Evolutionary conservation across 306 rosid genomes (phyloP).

Genomic region (Citrullus amarus): DNA sequence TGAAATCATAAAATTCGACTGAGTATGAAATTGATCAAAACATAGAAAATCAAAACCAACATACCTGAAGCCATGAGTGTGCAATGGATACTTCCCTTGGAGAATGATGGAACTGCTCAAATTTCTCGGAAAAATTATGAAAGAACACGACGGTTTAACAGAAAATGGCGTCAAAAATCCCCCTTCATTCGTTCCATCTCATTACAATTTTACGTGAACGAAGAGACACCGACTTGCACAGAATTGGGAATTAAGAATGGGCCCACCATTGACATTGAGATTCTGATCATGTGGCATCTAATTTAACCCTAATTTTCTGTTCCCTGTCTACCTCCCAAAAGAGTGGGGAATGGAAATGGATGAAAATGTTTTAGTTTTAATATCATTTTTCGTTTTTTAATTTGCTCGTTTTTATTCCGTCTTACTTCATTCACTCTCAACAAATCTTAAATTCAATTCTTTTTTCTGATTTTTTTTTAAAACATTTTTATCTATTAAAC

Average conservation of each 20-base stretch:
- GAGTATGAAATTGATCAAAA: neutral
- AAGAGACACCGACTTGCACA: neutral
- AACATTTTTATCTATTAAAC: no score
- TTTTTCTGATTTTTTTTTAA: no score
- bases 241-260: neutral
- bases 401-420: no score
- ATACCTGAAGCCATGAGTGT: constrained; percentile 69
- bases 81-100: neutral
- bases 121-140: constrained; percentile 15
- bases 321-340: no score
- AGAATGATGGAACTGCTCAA: neutral
- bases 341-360: no score
- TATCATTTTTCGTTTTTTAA: no score
- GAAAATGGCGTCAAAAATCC: neutral
- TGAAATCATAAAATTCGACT: neutral
- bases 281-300: neutral
- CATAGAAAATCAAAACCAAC: neutral
- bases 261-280: neutral
- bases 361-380: no score
- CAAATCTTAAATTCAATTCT: no score
- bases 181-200: neutral
- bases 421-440: no score
- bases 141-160: neutral
- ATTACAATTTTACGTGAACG: neutral
- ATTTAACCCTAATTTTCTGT: neutral